These are phyloP conservation scores for Poa annua DNA, from an alignment of 176 grass and related monocot genomes.

Conservation along the genomic window DNA sequence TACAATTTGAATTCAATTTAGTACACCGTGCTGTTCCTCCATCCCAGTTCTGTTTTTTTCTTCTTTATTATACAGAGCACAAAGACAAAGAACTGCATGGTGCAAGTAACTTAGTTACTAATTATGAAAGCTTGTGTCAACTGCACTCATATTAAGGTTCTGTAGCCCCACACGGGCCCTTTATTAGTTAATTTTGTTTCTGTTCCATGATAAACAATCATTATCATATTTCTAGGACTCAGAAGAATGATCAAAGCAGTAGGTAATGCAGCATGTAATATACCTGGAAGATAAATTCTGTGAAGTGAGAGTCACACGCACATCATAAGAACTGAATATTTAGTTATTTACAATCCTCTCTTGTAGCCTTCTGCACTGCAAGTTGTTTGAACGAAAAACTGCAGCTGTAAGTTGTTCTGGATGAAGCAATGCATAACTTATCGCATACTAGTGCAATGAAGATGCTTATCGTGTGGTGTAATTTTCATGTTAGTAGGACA, in stretches of 20 bases:
- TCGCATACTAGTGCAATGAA: background rate
- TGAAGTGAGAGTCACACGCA: background rate
- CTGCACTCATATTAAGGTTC: background rate
- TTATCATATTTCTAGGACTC: background rate
- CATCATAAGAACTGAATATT: conserved; percentile 2
- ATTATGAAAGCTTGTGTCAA: background rate
- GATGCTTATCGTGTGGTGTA: conserved; percentile 5
- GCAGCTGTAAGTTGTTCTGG: background rate
- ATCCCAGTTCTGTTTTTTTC: background rate
- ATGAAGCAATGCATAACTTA: background rate
- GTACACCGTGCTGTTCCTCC: background rate
- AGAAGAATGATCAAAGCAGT: conserved; percentile 13
- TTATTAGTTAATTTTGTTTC: background rate
- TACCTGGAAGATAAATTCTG: background rate
- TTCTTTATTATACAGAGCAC: background rate
- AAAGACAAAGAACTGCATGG: background rate
- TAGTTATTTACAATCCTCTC: background rate
- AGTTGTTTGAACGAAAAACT: background rate
- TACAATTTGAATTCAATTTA: background rate
- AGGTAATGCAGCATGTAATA: conserved; percentile 12
- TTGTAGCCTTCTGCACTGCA: background rate
- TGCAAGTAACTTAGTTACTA: background rate
- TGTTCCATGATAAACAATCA: background rate
- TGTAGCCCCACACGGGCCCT: background rate
- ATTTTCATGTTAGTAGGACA: conserved; percentile 13